Evolutionary conservation across 2,329 filamentous ascomycete species (phyloP).

Genomic region (Claviceps maximensis): DNA sequence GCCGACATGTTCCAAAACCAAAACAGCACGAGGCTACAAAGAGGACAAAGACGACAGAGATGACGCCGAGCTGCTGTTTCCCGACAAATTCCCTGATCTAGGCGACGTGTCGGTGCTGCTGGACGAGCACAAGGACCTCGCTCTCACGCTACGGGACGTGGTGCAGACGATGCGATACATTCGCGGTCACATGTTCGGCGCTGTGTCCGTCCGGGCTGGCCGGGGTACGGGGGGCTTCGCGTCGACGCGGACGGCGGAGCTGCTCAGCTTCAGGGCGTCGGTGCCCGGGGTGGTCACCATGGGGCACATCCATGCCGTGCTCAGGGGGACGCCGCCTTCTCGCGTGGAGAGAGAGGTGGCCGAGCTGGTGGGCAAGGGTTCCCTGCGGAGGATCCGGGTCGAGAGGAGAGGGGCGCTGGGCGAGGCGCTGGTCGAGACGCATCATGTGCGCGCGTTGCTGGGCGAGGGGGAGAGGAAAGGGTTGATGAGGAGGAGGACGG

Average conservation of each 20-base stretch:
- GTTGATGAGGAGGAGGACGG: slow-evolving; percentile 27
- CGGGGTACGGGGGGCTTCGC: slow-evolving; percentile 50
- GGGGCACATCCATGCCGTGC: slow-evolving; percentile 52
- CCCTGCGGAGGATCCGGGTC: slow-evolving; percentile 49
- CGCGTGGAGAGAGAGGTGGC: slow-evolving; percentile 54
- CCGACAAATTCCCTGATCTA: slow-evolving; percentile 43
- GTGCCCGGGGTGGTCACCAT: slow-evolving; percentile 53
- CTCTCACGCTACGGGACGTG: slow-evolving; percentile 46
- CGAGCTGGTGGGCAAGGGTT: slow-evolving; percentile 42
- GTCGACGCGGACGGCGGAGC: slow-evolving; percentile 47
- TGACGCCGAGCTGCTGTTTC: slow-evolving; percentile 21
- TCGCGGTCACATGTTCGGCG: slow-evolving; percentile 47
- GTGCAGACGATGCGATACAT: slow-evolving; percentile 53
- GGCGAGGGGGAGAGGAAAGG: slow-evolving; percentile 3
- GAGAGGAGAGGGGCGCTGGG: slow-evolving; percentile 46
- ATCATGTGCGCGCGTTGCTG: slow-evolving; percentile 41
- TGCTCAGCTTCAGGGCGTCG: slow-evolving; percentile 45
- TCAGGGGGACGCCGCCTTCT: slow-evolving; percentile 40
- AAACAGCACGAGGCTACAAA: slow-evolving; percentile 12
- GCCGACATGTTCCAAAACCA: slow-evolving; percentile 11
- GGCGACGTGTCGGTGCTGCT: slow-evolving; percentile 43
- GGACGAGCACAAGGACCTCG: slow-evolving; percentile 22
- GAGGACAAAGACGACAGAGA: neutral
- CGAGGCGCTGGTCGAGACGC: slow-evolving; percentile 48
- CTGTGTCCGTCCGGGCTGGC: slow-evolving; percentile 40